Base-by-base conservation (phyloP, 441 rosid genomes). In the Capsella rubella region DNA sequence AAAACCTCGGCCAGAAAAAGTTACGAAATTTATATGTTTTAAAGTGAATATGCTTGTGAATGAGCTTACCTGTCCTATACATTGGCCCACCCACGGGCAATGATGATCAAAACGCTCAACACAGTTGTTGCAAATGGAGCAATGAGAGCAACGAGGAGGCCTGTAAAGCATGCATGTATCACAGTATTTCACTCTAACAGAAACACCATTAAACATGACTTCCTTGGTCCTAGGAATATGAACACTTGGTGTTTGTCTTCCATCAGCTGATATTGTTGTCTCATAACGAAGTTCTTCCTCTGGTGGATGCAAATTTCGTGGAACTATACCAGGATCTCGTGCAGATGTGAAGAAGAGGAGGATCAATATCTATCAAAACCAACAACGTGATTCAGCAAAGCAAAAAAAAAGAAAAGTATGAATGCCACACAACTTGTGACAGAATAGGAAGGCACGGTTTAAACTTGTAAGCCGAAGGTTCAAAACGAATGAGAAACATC, bases 31-130 rank as follows among this genome's bases (percentile, higher is more conserved):
- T 6, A n/a, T 39, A 27, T 9, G 8, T 35, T 54, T n/a, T n/a
- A 60, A 43, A 6, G 34, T 6, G 9, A 27, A 51, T 46, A 67
- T 55, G 47, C 13, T 34, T 69, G 46, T 55, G 21, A 47, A 42
- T 49, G 35, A 67, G 74, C 87, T 69, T 85, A 93, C 98, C 89
- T 86, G 49, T 82, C 98, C 98, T 79, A 93, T 84, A 82, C 98
- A 93, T 75, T 93, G 98, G 58, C 98, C 98, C 57, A 93, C 97
- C 98, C 98, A 93, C 15, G 97, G 96, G 78, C 98, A 93, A 69
- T 93, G 98, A 72, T 93, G 98, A 80, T 93, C 98, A 81, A 91
- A 93, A 49, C 96, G 84, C 80, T 89, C 89, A 45, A 93, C 94
- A 50, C 98, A 93, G 66, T 93, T 93, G 80, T 90, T 84, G 82